These are phyloP conservation scores for Rossbeevera mucosa DNA, from an alignment of 768 basidiomycete species.

Conservation along the genomic window DNA sequence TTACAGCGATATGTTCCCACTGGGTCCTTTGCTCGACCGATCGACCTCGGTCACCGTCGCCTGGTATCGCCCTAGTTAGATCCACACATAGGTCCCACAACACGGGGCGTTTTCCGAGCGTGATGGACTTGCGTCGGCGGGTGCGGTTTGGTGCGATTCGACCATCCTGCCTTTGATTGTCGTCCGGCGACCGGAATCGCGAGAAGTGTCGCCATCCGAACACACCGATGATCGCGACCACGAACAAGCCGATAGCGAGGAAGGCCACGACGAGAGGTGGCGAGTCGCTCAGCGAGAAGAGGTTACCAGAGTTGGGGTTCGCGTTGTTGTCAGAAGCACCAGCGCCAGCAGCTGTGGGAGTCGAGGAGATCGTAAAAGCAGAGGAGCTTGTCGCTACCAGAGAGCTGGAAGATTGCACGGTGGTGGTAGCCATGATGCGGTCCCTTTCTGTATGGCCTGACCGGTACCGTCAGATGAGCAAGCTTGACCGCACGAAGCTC, in stretches of 20 bases:
- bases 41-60: background rate
- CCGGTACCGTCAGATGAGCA: conserved; percentile 1
- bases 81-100: conserved; percentile 44
- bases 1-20: conserved; percentile 43
- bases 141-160: background rate
- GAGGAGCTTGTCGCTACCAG: conserved; percentile 5
- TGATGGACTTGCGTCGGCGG: background rate
- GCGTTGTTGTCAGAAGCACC: background rate
- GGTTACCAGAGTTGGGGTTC: background rate
- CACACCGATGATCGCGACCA: conserved; percentile 43
- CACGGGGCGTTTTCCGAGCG: conserved; percentile 32
- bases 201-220: conserved; percentile 42
- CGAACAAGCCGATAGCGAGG: conserved; percentile 54
- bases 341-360: background rate
- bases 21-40: conserved; percentile 10
- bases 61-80: background rate
- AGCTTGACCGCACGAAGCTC: conserved; percentile 4
- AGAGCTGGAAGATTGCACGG: conserved; percentile 1
- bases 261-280: conserved; percentile 58
- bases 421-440: conserved; percentile 14
- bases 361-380: background rate
- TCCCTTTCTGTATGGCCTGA: conserved; percentile 10
- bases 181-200: conserved; percentile 9
- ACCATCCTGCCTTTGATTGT: conserved; percentile 1
- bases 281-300: conserved; percentile 34